These are phyloP conservation scores for Ophiosphaerella narmari DNA, from an alignment of 2,329 filamentous ascomycete genomes.

Conservation along the genomic window DNA sequence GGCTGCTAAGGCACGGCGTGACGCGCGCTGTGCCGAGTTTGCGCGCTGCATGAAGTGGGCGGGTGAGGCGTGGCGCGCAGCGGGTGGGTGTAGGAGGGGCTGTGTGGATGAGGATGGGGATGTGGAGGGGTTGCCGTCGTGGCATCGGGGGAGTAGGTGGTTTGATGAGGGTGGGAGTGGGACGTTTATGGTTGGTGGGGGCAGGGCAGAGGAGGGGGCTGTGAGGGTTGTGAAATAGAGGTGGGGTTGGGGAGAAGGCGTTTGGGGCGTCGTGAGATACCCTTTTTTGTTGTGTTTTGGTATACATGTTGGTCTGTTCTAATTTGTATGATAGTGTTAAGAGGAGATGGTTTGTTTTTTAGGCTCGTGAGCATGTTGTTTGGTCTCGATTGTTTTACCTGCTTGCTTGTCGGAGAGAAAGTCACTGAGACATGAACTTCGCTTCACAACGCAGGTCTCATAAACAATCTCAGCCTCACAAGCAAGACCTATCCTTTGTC, in stretches of 20 bases:
- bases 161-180: conserved; percentile 35
- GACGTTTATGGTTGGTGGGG: conserved; percentile 38
- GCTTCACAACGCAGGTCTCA: too few species aligned
- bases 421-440: too few species aligned
- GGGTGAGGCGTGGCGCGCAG: conserved; percentile 33
- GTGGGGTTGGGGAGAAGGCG: background rate
- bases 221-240: background rate
- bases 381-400: too few species aligned
- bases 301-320: too few species aligned
- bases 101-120: conserved; percentile 43
- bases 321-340: too few species aligned
- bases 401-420: too few species aligned
- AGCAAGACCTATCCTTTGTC: too few species aligned
- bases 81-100: conserved; percentile 36
- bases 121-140: conserved; percentile 36
- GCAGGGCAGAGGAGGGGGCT: conserved; percentile 13
- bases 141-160: conserved; percentile 39
- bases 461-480: too few species aligned
- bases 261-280: background rate
- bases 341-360: too few species aligned
- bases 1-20: conserved; percentile 24
- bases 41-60: conserved; percentile 43
- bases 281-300: background rate
- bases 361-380: too few species aligned
- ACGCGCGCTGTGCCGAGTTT: conserved; percentile 33